Base-by-base conservation (phyloP, 2,329 filamentous ascomycete species). In the Colletotrichum sp. region DNA sequence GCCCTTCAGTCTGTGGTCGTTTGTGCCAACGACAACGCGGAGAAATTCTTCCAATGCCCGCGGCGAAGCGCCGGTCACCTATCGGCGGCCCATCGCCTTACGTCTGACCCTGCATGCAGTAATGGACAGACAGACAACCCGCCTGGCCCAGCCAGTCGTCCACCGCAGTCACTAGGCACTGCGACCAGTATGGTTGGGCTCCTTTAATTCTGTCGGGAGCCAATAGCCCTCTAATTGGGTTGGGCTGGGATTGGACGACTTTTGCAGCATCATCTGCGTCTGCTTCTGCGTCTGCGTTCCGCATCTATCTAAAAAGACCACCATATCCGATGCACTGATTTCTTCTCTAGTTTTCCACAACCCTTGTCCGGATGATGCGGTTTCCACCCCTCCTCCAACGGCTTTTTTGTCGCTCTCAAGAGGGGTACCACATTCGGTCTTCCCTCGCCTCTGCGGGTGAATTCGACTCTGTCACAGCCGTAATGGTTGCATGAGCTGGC, bases 401-500 rank as follows among this genome's bases (percentile, higher is more conserved):
- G 16, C 34, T 18, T 65, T 39, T 28, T 59, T 44, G 39, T 21
- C 21, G 15, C 28, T 16, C 15, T 24, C 39, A 49, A 44, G 70
- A 69, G 74, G 70, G 64, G 70, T 68, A 76, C 69, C 15, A 44
- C 26, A 15, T 34, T 68, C 74, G 64, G 57, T 44, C 28, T 55
- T 69, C 34, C 30, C 57, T n/a, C 39, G 55, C 64, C 34, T 49
- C 65, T 68, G 71, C 70, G 70, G 70, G 57, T 76, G 65, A 60
- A 36, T 62, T 62, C 36, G 26, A 70, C 21, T 39, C 32, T 69
- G 21, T 49, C 71, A 73, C 59, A 60, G 59, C 34, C 34, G 76
- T 76, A 65, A 78, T 74, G 76, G 78, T 80, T 80, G 79, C 77
- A 64, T 78, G 71, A 66, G 71, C 16, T 75, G 71, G 68, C 72